Percentiles rank a stretch among this genome's conserved stretches.
phyloP scores from a whole-genome alignment of 768 basidiomycete species.

The Collybia mongolica region DNA sequence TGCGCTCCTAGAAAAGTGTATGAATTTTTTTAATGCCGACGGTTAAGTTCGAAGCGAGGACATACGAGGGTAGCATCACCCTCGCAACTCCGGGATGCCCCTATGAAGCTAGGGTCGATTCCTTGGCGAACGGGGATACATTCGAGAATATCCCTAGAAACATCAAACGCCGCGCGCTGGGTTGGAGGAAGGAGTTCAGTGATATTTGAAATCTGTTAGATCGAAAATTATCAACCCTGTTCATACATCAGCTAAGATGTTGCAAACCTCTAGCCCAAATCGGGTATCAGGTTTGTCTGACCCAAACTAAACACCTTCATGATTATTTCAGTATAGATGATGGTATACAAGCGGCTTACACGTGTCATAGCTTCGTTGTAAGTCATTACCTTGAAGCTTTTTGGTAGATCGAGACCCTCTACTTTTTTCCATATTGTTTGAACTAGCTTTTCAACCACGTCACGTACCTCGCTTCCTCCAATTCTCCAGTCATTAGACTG shows the following conservation, averaged over 20 bases:
- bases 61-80: constrained; percentile 28
- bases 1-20: constrained; percentile 42
- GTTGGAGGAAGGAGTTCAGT: constrained; percentile 33
- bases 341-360: constrained; percentile 39
- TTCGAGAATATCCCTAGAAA: constrained; percentile 37
- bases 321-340: background rate
- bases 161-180: constrained; percentile 25
- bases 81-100: constrained; percentile 35
- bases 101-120: constrained; percentile 37
- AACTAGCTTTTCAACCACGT: constrained; percentile 74
- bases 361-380: constrained; percentile 89
- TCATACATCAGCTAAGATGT: constrained; percentile 8
- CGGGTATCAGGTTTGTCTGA: constrained; percentile 95
- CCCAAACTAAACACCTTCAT: constrained; percentile 60
- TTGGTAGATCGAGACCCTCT: constrained; percentile 60
- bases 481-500: constrained; percentile 66
- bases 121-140: constrained; percentile 44
- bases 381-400: constrained; percentile 77
- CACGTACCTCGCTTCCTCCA: constrained; percentile 80
- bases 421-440: constrained; percentile 73
- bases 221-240: constrained; percentile 12
- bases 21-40: background rate
- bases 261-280: constrained; percentile 76
- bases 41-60: background rate
- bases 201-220: constrained; percentile 42